Conservation (phyloP, 2,329 filamentous ascomycete species). For the Microsporum canis region DNA sequence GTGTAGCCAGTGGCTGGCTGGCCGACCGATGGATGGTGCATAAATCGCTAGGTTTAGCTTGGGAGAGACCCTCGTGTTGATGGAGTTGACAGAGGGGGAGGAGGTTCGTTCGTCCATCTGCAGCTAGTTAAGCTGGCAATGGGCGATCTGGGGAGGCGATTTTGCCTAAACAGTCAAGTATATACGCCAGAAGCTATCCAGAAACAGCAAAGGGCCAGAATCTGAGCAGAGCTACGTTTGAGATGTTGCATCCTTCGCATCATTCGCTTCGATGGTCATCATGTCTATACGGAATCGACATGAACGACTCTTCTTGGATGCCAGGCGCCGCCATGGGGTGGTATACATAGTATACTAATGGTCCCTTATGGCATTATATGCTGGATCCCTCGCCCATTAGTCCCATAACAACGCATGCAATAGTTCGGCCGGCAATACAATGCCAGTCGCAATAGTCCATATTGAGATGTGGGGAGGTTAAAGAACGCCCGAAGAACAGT, state of each 20-base stretch:
- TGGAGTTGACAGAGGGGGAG: not conserved
- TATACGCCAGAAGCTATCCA: not conserved
- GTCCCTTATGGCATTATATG: too few species aligned
- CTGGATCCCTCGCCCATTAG: too few species aligned
- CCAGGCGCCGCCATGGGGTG: not conserved
- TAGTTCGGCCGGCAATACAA: not conserved
- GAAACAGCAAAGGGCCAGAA: not conserved
- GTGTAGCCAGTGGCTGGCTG: not conserved
- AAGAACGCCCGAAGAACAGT: not conserved
- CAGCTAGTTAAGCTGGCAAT: not conserved
- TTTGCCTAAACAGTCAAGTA: not conserved
- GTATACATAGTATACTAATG: not conserved
- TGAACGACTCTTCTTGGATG: not conserved
- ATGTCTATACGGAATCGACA: not conserved
- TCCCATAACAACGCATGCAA: not conserved
- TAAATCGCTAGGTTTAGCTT: not conserved
- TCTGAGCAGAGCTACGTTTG: not conserved
- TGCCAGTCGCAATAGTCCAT: not conserved
- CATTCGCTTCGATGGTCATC: not conserved
- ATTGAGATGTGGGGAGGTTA: not conserved
- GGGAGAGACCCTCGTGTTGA: not conserved
- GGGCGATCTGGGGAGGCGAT: not conserved
- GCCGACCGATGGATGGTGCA: not conserved
- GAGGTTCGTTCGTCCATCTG: conserved; percentile 1
- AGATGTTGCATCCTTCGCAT: not conserved